Percentiles rank a stretch among this genome's conserved stretches.
phyloP scores from a whole-genome alignment of 257 asterid species.

The Leonotis leonurus region DNA sequence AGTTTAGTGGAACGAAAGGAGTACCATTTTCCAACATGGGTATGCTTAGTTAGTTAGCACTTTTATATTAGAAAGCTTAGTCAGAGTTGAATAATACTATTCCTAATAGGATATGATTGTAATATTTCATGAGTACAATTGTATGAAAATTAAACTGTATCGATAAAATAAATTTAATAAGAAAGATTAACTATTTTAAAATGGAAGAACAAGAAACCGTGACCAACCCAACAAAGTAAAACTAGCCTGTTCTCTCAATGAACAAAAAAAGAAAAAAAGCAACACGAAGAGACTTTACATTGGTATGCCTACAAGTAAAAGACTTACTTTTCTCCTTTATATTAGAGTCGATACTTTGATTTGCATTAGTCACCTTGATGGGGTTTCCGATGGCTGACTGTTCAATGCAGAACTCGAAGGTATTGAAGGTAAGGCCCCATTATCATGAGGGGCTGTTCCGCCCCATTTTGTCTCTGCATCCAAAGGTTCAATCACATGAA shows the following conservation, averaged over 20 bases:
- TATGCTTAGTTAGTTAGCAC: too few relatives aligned
- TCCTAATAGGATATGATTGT: too few relatives aligned
- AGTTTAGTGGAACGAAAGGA: too few relatives aligned
- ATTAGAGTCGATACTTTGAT: not conserved
- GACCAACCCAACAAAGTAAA: conserved; percentile 13
- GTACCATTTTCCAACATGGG: too few relatives aligned
- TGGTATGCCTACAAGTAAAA: conserved; percentile 15
- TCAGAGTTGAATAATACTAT: too few relatives aligned
- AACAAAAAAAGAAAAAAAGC: not conserved
- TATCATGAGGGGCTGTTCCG: conserved; percentile 63
- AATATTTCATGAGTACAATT: too few relatives aligned
- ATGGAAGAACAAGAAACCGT: not conserved
- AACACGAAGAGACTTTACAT: conserved; percentile 23
- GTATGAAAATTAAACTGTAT: conserved; percentile 18
- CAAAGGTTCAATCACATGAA: conserved; percentile 79
- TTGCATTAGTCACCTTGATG: conserved; percentile 49
- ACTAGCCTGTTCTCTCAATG: not conserved
- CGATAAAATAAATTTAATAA: conserved; percentile 14
- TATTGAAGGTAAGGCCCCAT: conserved; percentile 53
- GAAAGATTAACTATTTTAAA: not conserved
- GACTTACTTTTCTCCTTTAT: not conserved
- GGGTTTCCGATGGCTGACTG: conserved; percentile 86
- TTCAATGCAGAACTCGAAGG: conserved; percentile 86
- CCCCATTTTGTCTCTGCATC: conserved; percentile 87
- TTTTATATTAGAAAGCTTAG: too few relatives aligned